phyloP scores from a whole-genome alignment of 495 filamentous ascomycete species.

The Talaromyces borbonicus region DNA sequence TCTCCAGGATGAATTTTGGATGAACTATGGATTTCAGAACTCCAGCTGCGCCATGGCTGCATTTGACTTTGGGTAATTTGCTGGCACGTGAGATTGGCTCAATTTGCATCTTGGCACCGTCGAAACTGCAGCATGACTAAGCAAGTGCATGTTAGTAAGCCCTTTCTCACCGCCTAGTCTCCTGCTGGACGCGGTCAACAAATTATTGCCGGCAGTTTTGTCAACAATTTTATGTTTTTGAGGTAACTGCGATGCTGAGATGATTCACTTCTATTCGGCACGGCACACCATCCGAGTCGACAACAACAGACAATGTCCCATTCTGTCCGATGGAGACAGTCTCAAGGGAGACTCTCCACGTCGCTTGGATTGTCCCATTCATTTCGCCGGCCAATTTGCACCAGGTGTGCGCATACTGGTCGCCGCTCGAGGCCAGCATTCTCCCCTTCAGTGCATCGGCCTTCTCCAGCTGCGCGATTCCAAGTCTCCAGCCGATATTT shows the following conservation, averaged over 20 bases:
- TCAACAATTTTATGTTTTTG: neutral
- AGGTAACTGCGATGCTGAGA: too few relatives aligned
- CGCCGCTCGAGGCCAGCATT: neutral
- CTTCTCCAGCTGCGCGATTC: too few relatives aligned
- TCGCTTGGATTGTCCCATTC: neutral
- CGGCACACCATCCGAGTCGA: too few relatives aligned
- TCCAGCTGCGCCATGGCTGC: neutral
- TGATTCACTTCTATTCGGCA: too few relatives aligned
- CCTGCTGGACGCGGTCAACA: neutral
- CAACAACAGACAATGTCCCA: neutral
- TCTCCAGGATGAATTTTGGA: too few relatives aligned
- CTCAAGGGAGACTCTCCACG: neutral
- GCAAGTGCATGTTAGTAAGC: too few relatives aligned
- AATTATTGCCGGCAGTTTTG: constrained; percentile 2
- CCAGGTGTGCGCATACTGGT: neutral
- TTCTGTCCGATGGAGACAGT: constrained; percentile 1
- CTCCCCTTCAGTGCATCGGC: neutral
- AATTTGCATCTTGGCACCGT: too few relatives aligned
- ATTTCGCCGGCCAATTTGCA: neutral
- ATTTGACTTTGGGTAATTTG: neutral
- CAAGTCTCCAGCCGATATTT: too few relatives aligned
- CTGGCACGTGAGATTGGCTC: neutral
- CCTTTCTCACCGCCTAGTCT: constrained; percentile 4
- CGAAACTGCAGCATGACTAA: too few relatives aligned
- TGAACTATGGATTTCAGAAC: neutral